A percentile compares a stretch with the other conserved stretches of the same genome.
Conservation (phyloP, 2,329 filamentous ascomycete species). For the Xylaria digitata region DNA sequence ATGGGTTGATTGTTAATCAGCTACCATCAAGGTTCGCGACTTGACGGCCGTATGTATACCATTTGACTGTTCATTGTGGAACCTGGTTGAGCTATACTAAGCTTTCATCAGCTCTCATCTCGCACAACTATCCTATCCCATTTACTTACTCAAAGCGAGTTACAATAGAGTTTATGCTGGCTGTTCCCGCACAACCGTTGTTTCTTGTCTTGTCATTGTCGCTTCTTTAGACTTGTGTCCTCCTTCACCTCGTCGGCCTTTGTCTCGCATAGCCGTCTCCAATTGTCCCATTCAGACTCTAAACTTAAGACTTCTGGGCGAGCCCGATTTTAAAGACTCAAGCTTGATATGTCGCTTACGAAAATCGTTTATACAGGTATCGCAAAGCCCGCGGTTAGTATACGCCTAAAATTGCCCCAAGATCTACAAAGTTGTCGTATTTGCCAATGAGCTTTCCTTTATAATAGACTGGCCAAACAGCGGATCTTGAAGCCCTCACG, state of each 20-base stretch:
- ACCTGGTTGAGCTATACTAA: not conserved
- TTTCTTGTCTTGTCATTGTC: not conserved
- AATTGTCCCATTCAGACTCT: not conserved
- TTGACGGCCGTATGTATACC: not conserved
- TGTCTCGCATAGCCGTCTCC: not conserved
- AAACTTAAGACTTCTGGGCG: not conserved
- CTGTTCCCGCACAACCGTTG: conserved; percentile 4
- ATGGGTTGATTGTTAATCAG: conserved; percentile 6
- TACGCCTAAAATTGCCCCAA: not conserved
- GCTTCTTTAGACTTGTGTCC: not conserved
- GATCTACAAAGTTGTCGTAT: too few species aligned
- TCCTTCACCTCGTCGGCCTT: not conserved
- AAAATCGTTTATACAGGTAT: not conserved
- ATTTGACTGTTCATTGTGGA: not conserved
- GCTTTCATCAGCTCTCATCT: not conserved
- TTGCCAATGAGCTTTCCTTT: not conserved
- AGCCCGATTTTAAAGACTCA: not conserved
- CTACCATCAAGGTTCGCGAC: conserved; percentile 33
- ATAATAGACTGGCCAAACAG: not conserved
- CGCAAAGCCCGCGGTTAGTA: conserved; percentile 4
- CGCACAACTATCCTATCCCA: not conserved
- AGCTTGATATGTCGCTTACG: not conserved
- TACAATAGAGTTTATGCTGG: not conserved
- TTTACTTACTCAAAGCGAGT: conserved; percentile 1
- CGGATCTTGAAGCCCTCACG: not conserved